phyloP scores from a whole-genome alignment of 2,329 filamentous ascomycete genomes.

The Thermothelomyces thermophilus region DNA sequence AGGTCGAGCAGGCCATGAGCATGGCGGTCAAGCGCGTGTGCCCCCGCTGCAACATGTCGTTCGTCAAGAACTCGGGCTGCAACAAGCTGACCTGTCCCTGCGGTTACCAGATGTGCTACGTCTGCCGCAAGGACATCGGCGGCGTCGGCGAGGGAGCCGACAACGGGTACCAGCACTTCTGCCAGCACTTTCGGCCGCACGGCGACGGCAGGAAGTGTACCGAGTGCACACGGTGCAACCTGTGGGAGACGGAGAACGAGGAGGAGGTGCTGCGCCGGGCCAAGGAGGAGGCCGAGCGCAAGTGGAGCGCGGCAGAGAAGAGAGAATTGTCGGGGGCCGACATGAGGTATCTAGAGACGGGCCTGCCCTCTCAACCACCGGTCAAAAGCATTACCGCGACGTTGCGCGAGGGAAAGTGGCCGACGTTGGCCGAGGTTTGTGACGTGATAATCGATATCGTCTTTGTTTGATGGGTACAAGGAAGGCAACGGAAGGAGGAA shows the following conservation, averaged over 20 bases:
- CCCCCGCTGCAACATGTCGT: slow-evolving; percentile 81
- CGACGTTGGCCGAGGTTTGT: slow-evolving; percentile 38
- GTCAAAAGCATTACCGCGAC: slow-evolving; percentile 27
- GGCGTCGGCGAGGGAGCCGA: slow-evolving; percentile 38
- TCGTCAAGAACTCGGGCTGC: slow-evolving; percentile 89
- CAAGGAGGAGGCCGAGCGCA: slow-evolving; percentile 62
- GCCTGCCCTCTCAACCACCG: slow-evolving; percentile 22
- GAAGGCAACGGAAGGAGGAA: neutral
- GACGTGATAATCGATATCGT: slow-evolving; percentile 40
- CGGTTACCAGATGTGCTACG: slow-evolving; percentile 97
- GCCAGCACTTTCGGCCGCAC: slow-evolving; percentile 83
- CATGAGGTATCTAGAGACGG: slow-evolving; percentile 51
- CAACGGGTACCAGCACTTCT: slow-evolving; percentile 90
- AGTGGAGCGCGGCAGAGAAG: slow-evolving; percentile 62
- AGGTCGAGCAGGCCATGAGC: slow-evolving; percentile 89
- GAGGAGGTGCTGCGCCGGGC: slow-evolving; percentile 63
- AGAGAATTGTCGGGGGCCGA: slow-evolving; percentile 49
- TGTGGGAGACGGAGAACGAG: slow-evolving; percentile 69
- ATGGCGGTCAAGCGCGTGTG: slow-evolving; percentile 93
- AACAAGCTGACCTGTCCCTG: slow-evolving; percentile 96
- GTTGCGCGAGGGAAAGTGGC: slow-evolving; percentile 31
- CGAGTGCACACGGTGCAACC: slow-evolving; percentile 74
- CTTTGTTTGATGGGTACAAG: slow-evolving; percentile 25
- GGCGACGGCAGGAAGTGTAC: slow-evolving; percentile 65
- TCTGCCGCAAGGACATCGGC: slow-evolving; percentile 73